Conservation (phyloP, 805 yeast species). For the Cyberlindnera amylophila region DNA sequence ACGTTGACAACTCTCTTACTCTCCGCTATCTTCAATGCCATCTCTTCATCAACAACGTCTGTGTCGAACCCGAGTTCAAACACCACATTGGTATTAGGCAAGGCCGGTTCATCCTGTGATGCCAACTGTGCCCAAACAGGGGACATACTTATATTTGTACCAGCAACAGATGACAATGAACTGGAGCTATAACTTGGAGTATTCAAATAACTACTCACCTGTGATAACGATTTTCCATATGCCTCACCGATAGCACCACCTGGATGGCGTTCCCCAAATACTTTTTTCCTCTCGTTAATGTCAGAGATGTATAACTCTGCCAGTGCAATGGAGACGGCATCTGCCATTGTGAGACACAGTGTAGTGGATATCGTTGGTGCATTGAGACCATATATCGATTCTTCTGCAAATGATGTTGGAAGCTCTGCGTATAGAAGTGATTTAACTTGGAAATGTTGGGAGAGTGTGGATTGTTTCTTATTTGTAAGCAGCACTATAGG, state of each 20-base stretch:
- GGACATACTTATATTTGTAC: slow-evolving; percentile 8
- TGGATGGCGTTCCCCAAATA: slow-evolving; percentile 76
- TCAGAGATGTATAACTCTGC: slow-evolving; percentile 64
- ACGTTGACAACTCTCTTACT: slow-evolving; percentile 25
- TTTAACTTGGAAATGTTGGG: slow-evolving; percentile 45
- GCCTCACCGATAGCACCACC: slow-evolving; percentile 84
- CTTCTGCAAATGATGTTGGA: slow-evolving; percentile 55
- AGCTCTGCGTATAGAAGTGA: slow-evolving; percentile 60
- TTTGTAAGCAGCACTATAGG: slow-evolving; percentile 66
- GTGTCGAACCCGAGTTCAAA: slow-evolving; percentile 21
- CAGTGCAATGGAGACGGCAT: slow-evolving; percentile 71
- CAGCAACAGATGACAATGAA: slow-evolving; percentile 13
- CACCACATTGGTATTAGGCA: slow-evolving; percentile 12
- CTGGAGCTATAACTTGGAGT: slow-evolving; percentile 26
- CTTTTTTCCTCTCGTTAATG: slow-evolving; percentile 43
- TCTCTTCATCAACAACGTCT: slow-evolving; percentile 17
- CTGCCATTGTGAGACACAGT: slow-evolving; percentile 68
- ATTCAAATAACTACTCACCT: slow-evolving; percentile 9
- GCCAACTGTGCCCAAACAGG: slow-evolving; percentile 3
- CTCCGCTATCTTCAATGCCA: slow-evolving; percentile 18
- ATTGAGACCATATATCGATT: slow-evolving; percentile 63
- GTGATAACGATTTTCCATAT: slow-evolving; percentile 23
- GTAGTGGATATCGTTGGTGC: slow-evolving; percentile 90
- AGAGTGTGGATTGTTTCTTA: slow-evolving; percentile 49
- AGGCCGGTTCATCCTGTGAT: slow-evolving; percentile 1